A percentile compares a stretch with the other conserved stretches of the same genome.
Conservation (phyloP, 1,139 yeast genomes). For the Pneumocystis sp. region DNA sequence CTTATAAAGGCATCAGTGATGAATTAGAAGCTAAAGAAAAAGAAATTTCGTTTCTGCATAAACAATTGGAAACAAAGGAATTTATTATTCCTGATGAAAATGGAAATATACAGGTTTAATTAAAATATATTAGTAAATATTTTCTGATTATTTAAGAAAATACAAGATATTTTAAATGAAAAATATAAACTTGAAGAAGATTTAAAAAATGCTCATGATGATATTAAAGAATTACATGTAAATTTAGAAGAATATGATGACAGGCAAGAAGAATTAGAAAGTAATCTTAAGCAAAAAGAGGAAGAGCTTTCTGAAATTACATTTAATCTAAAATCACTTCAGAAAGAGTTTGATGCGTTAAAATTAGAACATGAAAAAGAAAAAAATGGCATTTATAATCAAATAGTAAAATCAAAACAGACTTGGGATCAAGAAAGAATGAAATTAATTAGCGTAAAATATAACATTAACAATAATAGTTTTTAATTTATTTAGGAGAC, state of each 20-base stretch:
- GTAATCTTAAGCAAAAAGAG: conserved; percentile 4
- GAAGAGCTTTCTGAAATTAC: conserved; percentile 5
- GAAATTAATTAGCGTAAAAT: background rate
- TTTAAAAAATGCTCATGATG: conserved; percentile 11
- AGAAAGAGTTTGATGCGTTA: conserved; percentile 8
- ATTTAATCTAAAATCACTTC: conserved; percentile 7
- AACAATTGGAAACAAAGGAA: background rate
- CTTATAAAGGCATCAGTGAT: background rate
- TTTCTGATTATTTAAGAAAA: background rate
- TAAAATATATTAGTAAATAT: background rate
- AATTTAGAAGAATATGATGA: conserved; percentile 13
- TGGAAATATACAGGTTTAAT: background rate
- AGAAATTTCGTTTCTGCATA: background rate
- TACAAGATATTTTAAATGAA: background rate
- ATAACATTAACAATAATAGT: background rate
- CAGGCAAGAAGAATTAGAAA: conserved; percentile 12
- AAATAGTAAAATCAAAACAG: background rate
- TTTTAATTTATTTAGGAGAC: background rate
- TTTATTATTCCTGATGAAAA: background rate
- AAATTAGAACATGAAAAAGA: conserved; percentile 4
- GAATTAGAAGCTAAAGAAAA: background rate
- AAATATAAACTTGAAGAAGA: conserved; percentile 4
- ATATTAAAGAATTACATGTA: conserved; percentile 9
- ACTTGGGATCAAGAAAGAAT: background rate
- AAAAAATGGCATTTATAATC: background rate